These are phyloP conservation scores for Arabidopsis hybrid DNA, from an alignment of 441 rosid genomes.

Conservation along the genomic window DNA sequence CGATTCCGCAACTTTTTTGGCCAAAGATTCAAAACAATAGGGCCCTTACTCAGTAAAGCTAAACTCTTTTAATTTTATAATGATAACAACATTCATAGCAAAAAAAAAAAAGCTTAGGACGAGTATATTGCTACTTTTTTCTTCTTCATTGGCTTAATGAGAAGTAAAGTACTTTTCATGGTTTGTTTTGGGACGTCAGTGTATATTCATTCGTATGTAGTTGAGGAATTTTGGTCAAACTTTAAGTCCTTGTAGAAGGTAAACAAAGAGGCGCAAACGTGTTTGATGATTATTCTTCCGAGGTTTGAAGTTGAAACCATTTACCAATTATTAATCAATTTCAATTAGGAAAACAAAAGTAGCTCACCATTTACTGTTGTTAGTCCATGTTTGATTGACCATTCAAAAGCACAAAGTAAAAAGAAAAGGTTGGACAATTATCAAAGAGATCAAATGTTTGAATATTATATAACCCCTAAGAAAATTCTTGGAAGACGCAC, in stretches of 20 bases:
- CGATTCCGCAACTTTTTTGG: no score
- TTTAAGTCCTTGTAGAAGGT: constrained; percentile 2
- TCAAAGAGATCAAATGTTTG: constrained; percentile 12
- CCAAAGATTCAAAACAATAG: no score
- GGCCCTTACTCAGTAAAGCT: no score
- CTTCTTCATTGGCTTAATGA: background rate
- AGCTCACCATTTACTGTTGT: constrained; percentile 36
- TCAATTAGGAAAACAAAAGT: constrained; percentile 7
- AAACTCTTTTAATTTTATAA: no score
- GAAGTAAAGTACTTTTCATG: background rate
- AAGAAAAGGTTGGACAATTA: constrained; percentile 1
- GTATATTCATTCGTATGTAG: background rate
- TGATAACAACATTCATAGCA: no score
- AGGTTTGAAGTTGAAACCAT: constrained; percentile 20
- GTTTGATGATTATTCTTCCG: constrained; percentile 13
- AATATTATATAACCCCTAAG: background rate
- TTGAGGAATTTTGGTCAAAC: constrained; percentile 22
- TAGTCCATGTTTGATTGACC: constrained; percentile 45
- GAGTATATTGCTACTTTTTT: background rate
- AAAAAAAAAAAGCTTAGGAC: no score
- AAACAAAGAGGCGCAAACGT: constrained; percentile 10
- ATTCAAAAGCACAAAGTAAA: constrained; percentile 32
- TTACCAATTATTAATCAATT: background rate
- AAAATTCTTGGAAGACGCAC: constrained; percentile 24
- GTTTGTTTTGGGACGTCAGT: background rate